Base-by-base conservation (phyloP, 306 rosid genomes). In the Vigna mungo region DNA sequence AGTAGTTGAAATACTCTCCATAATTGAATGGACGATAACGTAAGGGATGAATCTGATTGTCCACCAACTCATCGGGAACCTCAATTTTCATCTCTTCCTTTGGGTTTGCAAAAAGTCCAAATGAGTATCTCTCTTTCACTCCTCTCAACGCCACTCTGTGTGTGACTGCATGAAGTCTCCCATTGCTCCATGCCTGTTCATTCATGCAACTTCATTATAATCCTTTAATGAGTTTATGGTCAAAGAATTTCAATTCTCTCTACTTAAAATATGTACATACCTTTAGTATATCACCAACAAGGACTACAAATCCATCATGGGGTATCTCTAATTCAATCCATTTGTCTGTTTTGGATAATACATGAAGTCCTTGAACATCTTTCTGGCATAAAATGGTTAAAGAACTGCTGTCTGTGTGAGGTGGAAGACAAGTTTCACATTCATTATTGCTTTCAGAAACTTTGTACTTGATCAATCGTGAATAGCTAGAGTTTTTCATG, bases 161-260 rank as follows among this genome's bases (percentile, higher is more conserved):
- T 20, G 58, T 84, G 6, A 65, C 84, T 15, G 91, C 88, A 69
- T 87, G 83, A 66, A 87, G 75, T 10, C 88, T 87, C 58, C 88
- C 88, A 48, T 87, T 87, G 85, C 90, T 87, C 90, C 90, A 89
- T 0, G 90, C 90, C 88, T 86, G 18, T 71, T 39, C 0, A 78
- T 10, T 13, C 20, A 52, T 53, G 44, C 52, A 36, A 53, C 17
- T 21, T 39, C 12, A 41, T 41, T 47, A 59, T 21, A 5, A 59
- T 27, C 25, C 13, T 27, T 58, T 0, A 12, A 25, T 27, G 2
- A 56, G 4, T 21, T 9, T 1, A 61, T 44, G 15, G 5, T 44
- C 4, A 11, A 61, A 10, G 2, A 71, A 34, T 32, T 70, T 32
- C 62, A 49, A 17, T 51, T 70, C 61, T 16, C 0, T 30, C 2